Base-by-base conservation (phyloP, 2,329 filamentous ascomycete genomes). In the Monilinia polystroma region DNA sequence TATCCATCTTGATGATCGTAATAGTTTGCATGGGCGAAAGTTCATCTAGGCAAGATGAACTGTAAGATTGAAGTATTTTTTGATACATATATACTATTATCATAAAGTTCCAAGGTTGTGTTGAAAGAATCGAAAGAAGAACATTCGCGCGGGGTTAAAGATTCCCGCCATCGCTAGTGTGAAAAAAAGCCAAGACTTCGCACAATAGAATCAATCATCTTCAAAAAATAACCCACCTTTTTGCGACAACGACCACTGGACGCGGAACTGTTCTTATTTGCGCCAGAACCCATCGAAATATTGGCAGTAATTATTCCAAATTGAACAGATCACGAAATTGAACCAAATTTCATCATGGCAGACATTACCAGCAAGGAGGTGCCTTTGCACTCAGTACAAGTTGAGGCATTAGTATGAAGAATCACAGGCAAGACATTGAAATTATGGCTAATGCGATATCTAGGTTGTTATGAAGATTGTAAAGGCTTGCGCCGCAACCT, bases 381-480 rank as follows among this genome's bases (percentile, higher is more conserved):
- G 78, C 87, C 91, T 79, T 85, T 96, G 81, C 90, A 89, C 84
- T 86, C 92, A 80, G 92, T 97, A 76, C 92, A 96, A 84, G 90
- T 98, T 77, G 93, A 97, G 84, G 92, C 94, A 76, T 84, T 98
- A 84, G 94, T 96, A 85, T 79, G 88, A 80, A 72, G 67, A 70
- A 69, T 68, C 69, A 75, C 75, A 77, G 77, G 78, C 68, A 73
- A 72, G 26, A 59, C 63, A 69, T 71, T 74, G 68, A 72, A 72
- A 38, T 59, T 68, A 60, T 60, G 32, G 66, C 70, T 77, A 68
- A 76, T 69, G 59, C 47, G 64, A 73, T 62, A 41, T 68, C 74
- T 67, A 95, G 91, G 91, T 96, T 76, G 91, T 96, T 74, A 94
- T 97, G 90, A 97, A 97, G 84, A 93, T 98, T 79, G 93, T 96